Percentiles rank a stretch among this genome's conserved stretches.
Conservation (phyloP, 768 basidiomycete species). For the Sporobolomyces roseus region DNA sequence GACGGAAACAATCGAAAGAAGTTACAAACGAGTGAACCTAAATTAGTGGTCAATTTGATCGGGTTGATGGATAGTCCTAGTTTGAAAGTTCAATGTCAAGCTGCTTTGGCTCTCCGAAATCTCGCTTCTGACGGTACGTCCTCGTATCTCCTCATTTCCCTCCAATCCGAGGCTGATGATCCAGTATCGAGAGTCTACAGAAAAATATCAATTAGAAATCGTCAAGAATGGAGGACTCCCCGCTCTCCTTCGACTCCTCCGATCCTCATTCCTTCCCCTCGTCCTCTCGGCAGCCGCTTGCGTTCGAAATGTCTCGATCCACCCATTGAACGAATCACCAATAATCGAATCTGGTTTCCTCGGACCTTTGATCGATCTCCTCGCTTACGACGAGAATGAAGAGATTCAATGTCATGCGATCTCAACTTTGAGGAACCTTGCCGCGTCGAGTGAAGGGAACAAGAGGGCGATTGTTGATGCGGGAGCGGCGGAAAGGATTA, state of each 20-base stretch:
- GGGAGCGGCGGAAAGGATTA: slow-evolving; percentile 92
- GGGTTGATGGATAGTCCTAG: slow-evolving; percentile 94
- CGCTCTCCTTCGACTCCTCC: slow-evolving; percentile 85
- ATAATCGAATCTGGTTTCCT: slow-evolving; percentile 98
- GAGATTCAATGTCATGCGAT: slow-evolving; percentile 99
- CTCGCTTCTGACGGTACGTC: slow-evolving; percentile 87
- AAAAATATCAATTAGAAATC: slow-evolving; percentile 98
- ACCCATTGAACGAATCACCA: slow-evolving; percentile 95
- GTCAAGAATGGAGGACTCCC: slow-evolving; percentile 91
- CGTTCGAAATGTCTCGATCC: slow-evolving; percentile 97
- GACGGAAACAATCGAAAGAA: slow-evolving; percentile 91
- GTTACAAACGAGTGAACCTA: slow-evolving; percentile 87
- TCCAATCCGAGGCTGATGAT: not conserved
- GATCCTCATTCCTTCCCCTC: slow-evolving; percentile 93
- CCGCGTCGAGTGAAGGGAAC: slow-evolving; percentile 96
- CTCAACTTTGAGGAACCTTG: slow-evolving; percentile 90
- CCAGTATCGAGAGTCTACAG: slow-evolving; percentile 51
- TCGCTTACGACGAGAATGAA: slow-evolving; percentile 98
- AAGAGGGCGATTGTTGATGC: slow-evolving; percentile 97
- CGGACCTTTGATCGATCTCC: slow-evolving; percentile 86
- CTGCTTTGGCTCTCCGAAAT: slow-evolving; percentile 90
- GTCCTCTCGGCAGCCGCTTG: slow-evolving; percentile 98
- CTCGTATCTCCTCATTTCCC: slow-evolving; percentile 1
- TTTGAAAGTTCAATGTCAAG: slow-evolving; percentile 97
- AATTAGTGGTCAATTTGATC: slow-evolving; percentile 87